A percentile compares a stretch with the other conserved stretches of the same genome.
Evolutionary conservation across 2,329 filamentous ascomycete genomes (phyloP).

Genomic region (Capronia coronata): DNA sequence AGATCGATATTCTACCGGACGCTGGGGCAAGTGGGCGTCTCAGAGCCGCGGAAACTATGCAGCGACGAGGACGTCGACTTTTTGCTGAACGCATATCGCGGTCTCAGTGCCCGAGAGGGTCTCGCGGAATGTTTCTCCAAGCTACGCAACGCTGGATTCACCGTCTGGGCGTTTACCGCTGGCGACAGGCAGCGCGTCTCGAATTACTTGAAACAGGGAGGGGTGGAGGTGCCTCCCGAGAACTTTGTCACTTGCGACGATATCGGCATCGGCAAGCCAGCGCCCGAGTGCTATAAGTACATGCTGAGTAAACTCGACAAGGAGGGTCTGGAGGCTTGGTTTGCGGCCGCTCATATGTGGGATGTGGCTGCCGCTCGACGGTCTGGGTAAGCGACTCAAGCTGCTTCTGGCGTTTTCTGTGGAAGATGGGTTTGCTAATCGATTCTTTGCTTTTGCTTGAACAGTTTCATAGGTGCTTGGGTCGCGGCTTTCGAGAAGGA

Average conservation of each 20-base stretch:
- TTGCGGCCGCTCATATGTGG: slow-evolving; percentile 56
- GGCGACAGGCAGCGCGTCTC: slow-evolving; percentile 46
- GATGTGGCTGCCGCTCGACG: slow-evolving; percentile 49
- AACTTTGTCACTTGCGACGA: slow-evolving; percentile 50
- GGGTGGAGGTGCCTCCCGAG: slow-evolving; percentile 46
- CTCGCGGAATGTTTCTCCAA: slow-evolving; percentile 36
- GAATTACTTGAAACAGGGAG: slow-evolving; percentile 48
- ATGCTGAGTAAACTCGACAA: slow-evolving; percentile 39
- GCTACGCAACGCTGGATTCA: slow-evolving; percentile 44
- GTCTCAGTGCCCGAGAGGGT: slow-evolving; percentile 33
- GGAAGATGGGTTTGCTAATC: not conserved
- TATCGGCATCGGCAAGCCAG: slow-evolving; percentile 47
- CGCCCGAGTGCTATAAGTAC: slow-evolving; percentile 42
- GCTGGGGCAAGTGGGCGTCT: slow-evolving; percentile 37
- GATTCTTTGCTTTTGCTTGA: not conserved
- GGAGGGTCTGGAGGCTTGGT: slow-evolving; percentile 42
- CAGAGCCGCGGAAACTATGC: slow-evolving; percentile 35
- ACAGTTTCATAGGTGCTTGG: slow-evolving; percentile 47
- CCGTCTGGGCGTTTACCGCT: slow-evolving; percentile 50
- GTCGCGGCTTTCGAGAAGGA: slow-evolving; percentile 50
- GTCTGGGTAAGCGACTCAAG: slow-evolving; percentile 38
- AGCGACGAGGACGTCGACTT: slow-evolving; percentile 37
- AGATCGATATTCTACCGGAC: slow-evolving; percentile 41
- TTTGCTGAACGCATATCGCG: slow-evolving; percentile 33
- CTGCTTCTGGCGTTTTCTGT: too few species aligned